These are phyloP conservation scores for Setaria italica DNA, from an alignment of 202 grass and related monocot genomes.

Conservation along the genomic window DNA sequence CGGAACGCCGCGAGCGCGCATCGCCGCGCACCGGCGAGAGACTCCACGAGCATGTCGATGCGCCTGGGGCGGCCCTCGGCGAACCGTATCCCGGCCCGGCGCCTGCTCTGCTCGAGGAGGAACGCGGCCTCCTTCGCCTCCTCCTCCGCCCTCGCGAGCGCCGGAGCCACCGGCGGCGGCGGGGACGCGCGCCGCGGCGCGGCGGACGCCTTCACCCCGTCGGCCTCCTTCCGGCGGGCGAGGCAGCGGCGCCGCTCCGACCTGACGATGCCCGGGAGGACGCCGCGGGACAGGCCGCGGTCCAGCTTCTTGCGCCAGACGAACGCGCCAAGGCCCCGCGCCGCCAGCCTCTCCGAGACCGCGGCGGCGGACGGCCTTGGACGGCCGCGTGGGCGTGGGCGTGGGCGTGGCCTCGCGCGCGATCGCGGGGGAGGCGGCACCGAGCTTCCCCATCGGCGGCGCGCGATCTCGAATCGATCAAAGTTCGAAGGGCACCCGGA, in stretches of 20 bases:
- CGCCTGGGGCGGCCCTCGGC: constrained; percentile 36
- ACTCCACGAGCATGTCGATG: constrained; percentile 51
- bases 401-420: not conserved
- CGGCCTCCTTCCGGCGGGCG: constrained; percentile 28
- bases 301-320: constrained; percentile 61
- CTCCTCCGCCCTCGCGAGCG: constrained; percentile 13
- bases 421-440: not conserved
- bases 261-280: constrained; percentile 33
- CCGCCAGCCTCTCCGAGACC: constrained; percentile 50
- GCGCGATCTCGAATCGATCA: not conserved
- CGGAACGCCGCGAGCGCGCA: constrained; percentile 44
- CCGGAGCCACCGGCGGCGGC: not conserved
- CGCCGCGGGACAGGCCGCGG: constrained; percentile 43
- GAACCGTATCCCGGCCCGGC: constrained; percentile 48
- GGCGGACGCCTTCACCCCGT: constrained; percentile 4
- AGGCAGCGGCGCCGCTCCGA: constrained; percentile 33
- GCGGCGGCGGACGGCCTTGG: constrained; percentile 38
- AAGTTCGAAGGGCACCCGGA: too few relatives aligned
- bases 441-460: constrained; percentile 14
- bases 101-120: constrained; percentile 53
- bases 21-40: constrained; percentile 15
- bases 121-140: constrained; percentile 50
- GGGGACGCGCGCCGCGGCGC: not conserved
- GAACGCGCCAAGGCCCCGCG: constrained; percentile 42
- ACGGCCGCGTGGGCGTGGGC: not conserved